Evolutionary conservation across 768 basidiomycete genomes (phyloP).

Genomic region (Panellus pusillus): DNA sequence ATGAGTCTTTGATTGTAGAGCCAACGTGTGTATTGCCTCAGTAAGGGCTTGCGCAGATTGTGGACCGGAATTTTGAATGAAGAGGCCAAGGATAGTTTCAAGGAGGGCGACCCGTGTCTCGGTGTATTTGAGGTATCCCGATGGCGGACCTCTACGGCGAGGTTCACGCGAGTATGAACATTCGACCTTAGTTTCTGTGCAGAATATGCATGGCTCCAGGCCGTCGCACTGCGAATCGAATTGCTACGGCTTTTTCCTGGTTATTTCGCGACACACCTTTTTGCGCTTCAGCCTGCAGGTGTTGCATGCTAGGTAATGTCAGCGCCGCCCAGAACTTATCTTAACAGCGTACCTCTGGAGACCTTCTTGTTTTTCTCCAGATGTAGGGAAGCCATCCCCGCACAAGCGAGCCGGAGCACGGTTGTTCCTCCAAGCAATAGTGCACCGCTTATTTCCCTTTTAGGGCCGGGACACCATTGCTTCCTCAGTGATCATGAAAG

Average conservation of each 20-base stretch:
- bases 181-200: conserved; percentile 29
- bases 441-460: too few species aligned
- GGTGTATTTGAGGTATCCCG: conserved; percentile 30
- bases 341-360: conserved; percentile 20
- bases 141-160: conserved; percentile 30
- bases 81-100: conserved; percentile 30
- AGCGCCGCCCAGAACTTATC: neutral
- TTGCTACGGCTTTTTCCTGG: neutral
- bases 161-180: conserved; percentile 33
- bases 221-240: conserved; percentile 29
- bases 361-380: conserved; percentile 24
- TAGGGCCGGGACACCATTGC: too few species aligned
- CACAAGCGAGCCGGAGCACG: too few species aligned
- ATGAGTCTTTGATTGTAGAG: conserved; percentile 22
- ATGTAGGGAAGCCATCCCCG: conserved; percentile 10
- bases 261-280: conserved; percentile 19
- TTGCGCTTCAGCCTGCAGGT: conserved; percentile 33
- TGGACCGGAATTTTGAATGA: conserved; percentile 13
- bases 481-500: too few species aligned
- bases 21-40: conserved; percentile 17
- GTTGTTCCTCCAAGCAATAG: too few species aligned
- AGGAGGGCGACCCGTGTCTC: conserved; percentile 30
- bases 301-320: conserved; percentile 26
- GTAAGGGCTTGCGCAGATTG: neutral
- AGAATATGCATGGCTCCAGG: conserved; percentile 31